Conservation (phyloP, 768 basidiomycete species). For the Lentinula lateritia region DNA sequence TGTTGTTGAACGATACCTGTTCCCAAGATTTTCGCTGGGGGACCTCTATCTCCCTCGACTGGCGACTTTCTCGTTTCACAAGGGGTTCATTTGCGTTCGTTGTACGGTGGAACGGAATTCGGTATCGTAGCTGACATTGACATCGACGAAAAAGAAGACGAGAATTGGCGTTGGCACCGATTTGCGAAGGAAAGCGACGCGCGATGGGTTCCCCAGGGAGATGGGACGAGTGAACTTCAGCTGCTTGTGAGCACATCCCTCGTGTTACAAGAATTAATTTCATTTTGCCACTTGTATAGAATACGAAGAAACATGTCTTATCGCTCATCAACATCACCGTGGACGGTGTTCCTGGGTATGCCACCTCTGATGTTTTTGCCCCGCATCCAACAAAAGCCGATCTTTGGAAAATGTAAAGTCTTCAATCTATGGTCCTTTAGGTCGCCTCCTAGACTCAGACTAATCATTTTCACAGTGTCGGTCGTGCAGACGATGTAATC, state of each 20-base stretch:
- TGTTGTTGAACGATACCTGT: conserved; percentile 39
- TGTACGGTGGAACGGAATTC: not conserved
- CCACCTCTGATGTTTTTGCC: conserved; percentile 36
- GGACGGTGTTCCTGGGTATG: conserved; percentile 32
- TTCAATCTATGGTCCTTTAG: no score
- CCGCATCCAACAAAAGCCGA: conserved; percentile 37
- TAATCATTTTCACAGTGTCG: conserved; percentile 15
- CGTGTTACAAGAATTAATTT: no score
- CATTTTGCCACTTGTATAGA: not conserved
- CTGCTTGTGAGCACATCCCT: not conserved
- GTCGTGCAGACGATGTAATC: conserved; percentile 25
- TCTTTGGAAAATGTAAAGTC: conserved; percentile 18
- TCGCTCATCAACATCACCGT: conserved; percentile 17
- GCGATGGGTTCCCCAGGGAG: conserved; percentile 8
- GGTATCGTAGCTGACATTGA: conserved; percentile 11
- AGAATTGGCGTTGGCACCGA: conserved; percentile 13
- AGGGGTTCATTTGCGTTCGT: conserved; percentile 1
- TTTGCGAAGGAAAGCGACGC: not conserved
- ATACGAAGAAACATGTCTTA: conserved; percentile 13
- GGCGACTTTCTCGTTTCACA: not conserved
- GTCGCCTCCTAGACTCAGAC: no score
- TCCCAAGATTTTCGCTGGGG: conserved; percentile 2
- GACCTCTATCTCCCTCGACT: not conserved
- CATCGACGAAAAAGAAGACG: not conserved
- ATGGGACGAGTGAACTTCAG: conserved; percentile 5